Evolutionary conservation across 768 basidiomycete genomes (phyloP).

Genomic region (Omphalotus guepiniiformis): DNA sequence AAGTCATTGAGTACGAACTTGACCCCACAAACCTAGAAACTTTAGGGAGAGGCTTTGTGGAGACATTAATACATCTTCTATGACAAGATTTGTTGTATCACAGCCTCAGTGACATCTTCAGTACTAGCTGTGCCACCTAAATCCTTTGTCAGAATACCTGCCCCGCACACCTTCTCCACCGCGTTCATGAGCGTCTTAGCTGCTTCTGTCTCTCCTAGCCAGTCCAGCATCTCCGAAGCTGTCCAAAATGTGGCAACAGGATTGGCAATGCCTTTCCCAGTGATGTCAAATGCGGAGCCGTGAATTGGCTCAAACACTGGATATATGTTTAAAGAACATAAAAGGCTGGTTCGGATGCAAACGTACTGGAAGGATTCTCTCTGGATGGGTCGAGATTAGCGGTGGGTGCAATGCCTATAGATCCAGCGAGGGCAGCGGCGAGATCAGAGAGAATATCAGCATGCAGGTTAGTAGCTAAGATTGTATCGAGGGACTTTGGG

Average conservation of each 20-base stretch:
- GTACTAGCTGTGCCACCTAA: slow-evolving; percentile 11
- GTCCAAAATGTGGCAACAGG: slow-evolving; percentile 54
- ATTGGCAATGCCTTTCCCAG: slow-evolving; percentile 49
- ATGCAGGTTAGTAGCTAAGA: slow-evolving; percentile 51
- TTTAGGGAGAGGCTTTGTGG: no score
- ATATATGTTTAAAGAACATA: not conserved
- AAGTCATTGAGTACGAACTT: no score
- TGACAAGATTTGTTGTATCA: slow-evolving; percentile 3
- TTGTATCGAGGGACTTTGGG: slow-evolving; percentile 52
- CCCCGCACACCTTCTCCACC: slow-evolving; percentile 28
- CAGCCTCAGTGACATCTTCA: slow-evolving; percentile 4
- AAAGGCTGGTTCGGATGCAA: not conserved
- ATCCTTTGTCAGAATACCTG: slow-evolving; percentile 10
- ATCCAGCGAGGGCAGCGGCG: slow-evolving; percentile 49
- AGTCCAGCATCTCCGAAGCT: slow-evolving; percentile 48
- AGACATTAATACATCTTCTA: not conserved
- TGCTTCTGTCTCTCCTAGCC: slow-evolving; percentile 37
- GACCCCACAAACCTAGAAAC: no score
- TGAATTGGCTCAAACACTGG: slow-evolving; percentile 50
- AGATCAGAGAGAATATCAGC: slow-evolving; percentile 56
- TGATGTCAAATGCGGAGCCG: slow-evolving; percentile 56
- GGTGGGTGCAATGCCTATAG: slow-evolving; percentile 54
- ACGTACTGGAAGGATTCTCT: slow-evolving; percentile 7
- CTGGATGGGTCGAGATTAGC: slow-evolving; percentile 42
- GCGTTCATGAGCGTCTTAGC: slow-evolving; percentile 36